Percentiles rank a stretch among this genome's conserved stretches.
Evolutionary conservation across 2,329 filamentous ascomycete species (phyloP).

Genomic region (Aspergillus piperis): DNA sequence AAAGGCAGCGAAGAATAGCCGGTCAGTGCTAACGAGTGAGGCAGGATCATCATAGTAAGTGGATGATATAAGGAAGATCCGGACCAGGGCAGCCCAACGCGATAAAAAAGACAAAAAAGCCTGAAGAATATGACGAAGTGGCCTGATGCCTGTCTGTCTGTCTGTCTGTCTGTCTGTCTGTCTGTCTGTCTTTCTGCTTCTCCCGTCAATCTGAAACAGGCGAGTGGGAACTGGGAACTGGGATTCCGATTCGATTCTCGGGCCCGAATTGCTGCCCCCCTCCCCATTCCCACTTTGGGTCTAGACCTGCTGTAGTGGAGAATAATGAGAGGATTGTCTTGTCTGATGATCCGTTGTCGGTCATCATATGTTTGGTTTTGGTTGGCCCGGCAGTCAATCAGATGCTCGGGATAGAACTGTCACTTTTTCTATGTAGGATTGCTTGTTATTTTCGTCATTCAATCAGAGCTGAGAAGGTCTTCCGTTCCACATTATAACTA

Average conservation of each 20-base stretch:
- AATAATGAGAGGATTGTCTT: not conserved
- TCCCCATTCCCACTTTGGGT: not conserved
- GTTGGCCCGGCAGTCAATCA: too few relatives aligned
- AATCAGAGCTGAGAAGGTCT: too few relatives aligned
- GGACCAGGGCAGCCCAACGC: not conserved
- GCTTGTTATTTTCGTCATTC: too few relatives aligned
- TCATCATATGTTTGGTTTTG: too few relatives aligned
- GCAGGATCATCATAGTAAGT: not conserved
- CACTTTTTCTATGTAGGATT: too few relatives aligned
- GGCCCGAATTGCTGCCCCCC: not conserved
- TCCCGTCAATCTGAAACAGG: not conserved
- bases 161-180: too few relatives aligned
- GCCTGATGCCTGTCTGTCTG: not conserved
- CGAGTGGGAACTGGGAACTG: not conserved
- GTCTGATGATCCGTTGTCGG: not conserved
- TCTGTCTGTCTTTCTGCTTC: too few relatives aligned
- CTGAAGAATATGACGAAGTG: slow-evolving; percentile 1
- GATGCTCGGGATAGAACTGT: too few relatives aligned
- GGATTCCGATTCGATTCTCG: slow-evolving; percentile 1
- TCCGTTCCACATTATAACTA: too few relatives aligned
- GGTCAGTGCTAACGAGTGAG: not conserved
- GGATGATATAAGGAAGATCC: not conserved
- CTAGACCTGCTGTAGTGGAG: not conserved
- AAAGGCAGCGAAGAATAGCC: not conserved
- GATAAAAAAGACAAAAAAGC: not conserved